Base-by-base conservation (phyloP, 768 basidiomycete species). In the Arthromyces matolae region DNA sequence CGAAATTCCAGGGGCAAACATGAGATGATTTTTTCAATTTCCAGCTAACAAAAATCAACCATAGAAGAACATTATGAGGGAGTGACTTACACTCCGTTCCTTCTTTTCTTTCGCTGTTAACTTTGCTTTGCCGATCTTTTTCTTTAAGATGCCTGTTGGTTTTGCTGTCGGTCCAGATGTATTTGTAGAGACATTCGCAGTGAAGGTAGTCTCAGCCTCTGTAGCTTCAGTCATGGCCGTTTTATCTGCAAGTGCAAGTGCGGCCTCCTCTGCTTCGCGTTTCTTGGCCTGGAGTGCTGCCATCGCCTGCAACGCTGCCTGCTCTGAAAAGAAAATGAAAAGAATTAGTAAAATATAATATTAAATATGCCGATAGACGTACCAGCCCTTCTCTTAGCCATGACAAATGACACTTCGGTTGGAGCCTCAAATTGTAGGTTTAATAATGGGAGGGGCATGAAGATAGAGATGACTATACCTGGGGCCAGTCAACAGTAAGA, bases 401-500 rank as follows among this genome's bases (percentile, higher is more conserved):
- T 53, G 10, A 63, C 56, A 55, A 83, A 89, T 0, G 84, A 86
- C 13, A 68, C 72, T 37, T 79, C 73, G 5, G 73, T 74, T 0
- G 85, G 84, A 19, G 81, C 80, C 85, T 86, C 41, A 24, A 13
- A 33, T n/a, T 33, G 19, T 24, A 14, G 23, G 28, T n/a, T 45
- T n/a, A n/a, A 24, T 20, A 41, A 8, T 5, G 12, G 1, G 18
- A 27, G 4, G 4, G 24, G 19, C n/a, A 20, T 27, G 2, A 12
- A 38, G 5, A 32, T 20, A 25, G 25, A 23, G 14, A 57, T 14
- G 8, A 2, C 52, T 74, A 49, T 52, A 85, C 91, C 76, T 93
- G 86, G 1, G 80, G 82, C 92, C 92, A 96, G 62, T 96, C 93
- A 0, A 84, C 84, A n/a, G 92, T 93, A 47, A 95, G 77, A 2